phyloP scores from a whole-genome alignment of 1,284 basidiomycete species.

The Papiliotrema fonsecae region DNA sequence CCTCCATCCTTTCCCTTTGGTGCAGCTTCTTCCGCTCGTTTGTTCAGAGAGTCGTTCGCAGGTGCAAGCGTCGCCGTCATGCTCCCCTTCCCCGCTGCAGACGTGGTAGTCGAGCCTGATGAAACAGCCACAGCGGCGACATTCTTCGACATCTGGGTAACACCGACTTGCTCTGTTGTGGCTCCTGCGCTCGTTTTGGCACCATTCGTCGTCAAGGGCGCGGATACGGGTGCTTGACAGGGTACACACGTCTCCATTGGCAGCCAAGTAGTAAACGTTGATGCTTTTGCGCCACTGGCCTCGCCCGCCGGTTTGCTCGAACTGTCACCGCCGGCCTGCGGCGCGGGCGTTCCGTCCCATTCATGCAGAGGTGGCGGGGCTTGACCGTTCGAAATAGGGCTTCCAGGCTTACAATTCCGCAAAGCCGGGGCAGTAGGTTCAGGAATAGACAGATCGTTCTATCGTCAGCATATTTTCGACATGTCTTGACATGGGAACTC shows the following conservation, averaged over 20 bases:
- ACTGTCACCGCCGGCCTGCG: slow-evolving; percentile 1
- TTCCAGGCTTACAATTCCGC: slow-evolving; percentile 3
- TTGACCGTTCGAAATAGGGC: slow-evolving; percentile 16
- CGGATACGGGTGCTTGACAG: slow-evolving; percentile 8
- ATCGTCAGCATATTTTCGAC: background rate
- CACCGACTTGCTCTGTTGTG: slow-evolving; percentile 4
- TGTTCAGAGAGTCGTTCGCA: slow-evolving; percentile 3
- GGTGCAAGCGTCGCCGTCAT: background rate
- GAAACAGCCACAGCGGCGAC: background rate
- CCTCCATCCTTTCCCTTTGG: background rate
- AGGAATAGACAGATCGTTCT: slow-evolving; percentile 6
- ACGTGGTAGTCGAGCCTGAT: background rate
- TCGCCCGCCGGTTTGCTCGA: background rate
- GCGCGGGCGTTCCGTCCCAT: slow-evolving; percentile 8
- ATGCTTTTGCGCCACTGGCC: background rate
- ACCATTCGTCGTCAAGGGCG: slow-evolving; percentile 2
- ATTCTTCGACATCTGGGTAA: slow-evolving; percentile 1
- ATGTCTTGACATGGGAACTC: background rate
- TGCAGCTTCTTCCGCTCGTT: background rate
- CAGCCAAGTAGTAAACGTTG: slow-evolving; percentile 23
- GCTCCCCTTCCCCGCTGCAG: background rate
- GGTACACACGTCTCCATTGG: slow-evolving; percentile 28
- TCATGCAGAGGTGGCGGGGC: slow-evolving; percentile 12
- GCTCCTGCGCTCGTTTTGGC: background rate
- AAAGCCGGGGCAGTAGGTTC: slow-evolving; percentile 3